phyloP scores from a whole-genome alignment of 2,329 filamentous ascomycete species.

The Apiospora saccharicola region DNA sequence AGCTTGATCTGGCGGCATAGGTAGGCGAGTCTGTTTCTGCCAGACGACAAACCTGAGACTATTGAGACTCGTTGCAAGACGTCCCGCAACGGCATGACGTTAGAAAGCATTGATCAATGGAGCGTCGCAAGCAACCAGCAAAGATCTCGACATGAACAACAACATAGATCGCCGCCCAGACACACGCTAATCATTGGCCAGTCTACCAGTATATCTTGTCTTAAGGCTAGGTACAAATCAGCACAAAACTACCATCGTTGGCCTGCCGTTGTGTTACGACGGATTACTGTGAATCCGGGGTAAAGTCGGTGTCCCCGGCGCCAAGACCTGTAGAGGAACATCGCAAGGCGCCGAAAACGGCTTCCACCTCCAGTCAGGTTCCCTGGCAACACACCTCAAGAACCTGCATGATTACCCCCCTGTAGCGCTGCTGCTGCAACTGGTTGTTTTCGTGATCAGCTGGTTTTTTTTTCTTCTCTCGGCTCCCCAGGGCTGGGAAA shows the following conservation, averaged over 20 bases:
- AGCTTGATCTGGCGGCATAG: not conserved
- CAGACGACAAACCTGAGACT: not conserved
- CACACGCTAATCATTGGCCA: not conserved
- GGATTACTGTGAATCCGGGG: slow-evolving; percentile 6
- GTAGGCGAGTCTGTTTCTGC: not conserved
- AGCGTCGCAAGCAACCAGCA: not conserved
- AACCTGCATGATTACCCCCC: slow-evolving; percentile 14
- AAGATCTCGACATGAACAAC: not conserved
- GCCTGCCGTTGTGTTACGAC: not conserved
- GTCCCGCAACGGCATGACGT: not conserved
- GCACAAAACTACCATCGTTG: not conserved
- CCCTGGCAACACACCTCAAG: slow-evolving; percentile 11
- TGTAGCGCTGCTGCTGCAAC: not conserved
- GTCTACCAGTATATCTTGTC: not conserved
- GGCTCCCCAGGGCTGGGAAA: slow-evolving; percentile 6
- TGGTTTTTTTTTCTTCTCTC: not conserved
- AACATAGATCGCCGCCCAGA: not conserved
- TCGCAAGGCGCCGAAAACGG: slow-evolving; percentile 12
- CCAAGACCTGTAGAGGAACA: not conserved
- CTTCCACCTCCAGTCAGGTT: slow-evolving; percentile 15
- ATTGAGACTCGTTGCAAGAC: not conserved
- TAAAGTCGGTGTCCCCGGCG: slow-evolving; percentile 17
- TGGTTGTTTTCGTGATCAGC: slow-evolving; percentile 5
- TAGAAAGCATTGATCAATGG: not conserved
- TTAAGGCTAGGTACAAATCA: not conserved